Conservation (phyloP, 371 early-diverging fungal genomes). For the Mucor mucedo region DNA sequence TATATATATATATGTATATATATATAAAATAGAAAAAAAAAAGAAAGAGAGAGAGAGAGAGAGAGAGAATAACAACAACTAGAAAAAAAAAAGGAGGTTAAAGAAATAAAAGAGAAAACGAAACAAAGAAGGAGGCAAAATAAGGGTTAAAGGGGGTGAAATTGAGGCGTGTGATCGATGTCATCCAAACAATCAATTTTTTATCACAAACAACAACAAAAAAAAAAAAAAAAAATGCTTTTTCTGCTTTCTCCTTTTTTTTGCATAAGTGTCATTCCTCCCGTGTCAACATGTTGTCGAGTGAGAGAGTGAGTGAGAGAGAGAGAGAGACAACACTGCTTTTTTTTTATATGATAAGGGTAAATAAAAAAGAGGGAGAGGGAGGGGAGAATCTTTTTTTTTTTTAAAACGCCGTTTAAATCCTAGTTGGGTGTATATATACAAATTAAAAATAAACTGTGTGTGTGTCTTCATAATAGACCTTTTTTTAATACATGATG, state of each 20-base stretch:
- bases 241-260: background rate
- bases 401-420: constrained; percentile 4
- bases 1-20: background rate
- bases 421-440: too few species aligned
- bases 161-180: constrained; percentile 26
- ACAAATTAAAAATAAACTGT: too few species aligned
- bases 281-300: too few species aligned
- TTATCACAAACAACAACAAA: background rate
- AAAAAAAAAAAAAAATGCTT: too few species aligned
- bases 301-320: too few species aligned
- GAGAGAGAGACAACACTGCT: too few species aligned
- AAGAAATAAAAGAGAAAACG: constrained; percentile 13
- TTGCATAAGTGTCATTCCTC: too few species aligned
- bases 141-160: constrained; percentile 27
- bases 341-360: too few species aligned
- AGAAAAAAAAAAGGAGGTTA: constrained; percentile 7
- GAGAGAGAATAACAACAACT: background rate
- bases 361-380: too few species aligned
- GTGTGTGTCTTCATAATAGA: background rate
- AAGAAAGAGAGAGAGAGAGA: background rate
- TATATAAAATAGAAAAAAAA: constrained; percentile 5
- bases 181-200: constrained; percentile 7
- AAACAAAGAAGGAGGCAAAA: constrained; percentile 29
- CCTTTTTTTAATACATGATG: background rate
- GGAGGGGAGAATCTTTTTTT: background rate